phyloP scores from a whole-genome alignment of 202 grass and related monocot species.

The Elaeis oleifera region DNA sequence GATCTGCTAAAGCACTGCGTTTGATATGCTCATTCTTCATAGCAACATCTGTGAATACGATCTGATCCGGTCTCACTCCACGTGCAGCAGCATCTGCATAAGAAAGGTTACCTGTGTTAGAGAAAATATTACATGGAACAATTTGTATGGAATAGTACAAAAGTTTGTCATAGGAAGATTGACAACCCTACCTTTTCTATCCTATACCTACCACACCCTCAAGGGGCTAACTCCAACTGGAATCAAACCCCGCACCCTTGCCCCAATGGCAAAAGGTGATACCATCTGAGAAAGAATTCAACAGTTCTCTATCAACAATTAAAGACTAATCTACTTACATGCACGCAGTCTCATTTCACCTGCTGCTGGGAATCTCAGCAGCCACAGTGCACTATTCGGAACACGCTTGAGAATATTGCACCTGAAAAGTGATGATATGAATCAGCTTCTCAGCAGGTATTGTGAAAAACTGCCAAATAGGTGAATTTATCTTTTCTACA shows the following conservation, averaged over 20 bases:
- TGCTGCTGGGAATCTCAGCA: constrained; percentile 83
- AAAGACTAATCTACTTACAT: constrained; percentile 41
- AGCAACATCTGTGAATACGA: constrained; percentile 96
- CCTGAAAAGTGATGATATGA: constrained; percentile 25
- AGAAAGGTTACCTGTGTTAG: neutral
- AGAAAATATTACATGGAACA: too few relatives aligned
- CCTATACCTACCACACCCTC: too few relatives aligned
- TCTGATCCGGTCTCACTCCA: constrained; percentile 74
- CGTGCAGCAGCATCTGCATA: constrained; percentile 73
- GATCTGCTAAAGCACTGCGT: constrained; percentile 79
- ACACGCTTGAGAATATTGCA: constrained; percentile 91
- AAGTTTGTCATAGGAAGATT: too few relatives aligned
- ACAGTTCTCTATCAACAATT: too few relatives aligned
- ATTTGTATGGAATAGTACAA: too few relatives aligned
- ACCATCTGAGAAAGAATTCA: too few relatives aligned
- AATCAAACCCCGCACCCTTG: too few relatives aligned
- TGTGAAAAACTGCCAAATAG: too few relatives aligned
- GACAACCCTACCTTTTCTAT: too few relatives aligned
- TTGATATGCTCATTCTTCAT: constrained; percentile 92
- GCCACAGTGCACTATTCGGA: constrained; percentile 84
- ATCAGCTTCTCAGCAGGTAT: too few relatives aligned
- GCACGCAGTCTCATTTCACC: constrained; percentile 83
- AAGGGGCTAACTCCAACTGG: too few relatives aligned
- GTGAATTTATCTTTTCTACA: neutral
- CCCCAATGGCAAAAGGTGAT: too few relatives aligned